phyloP scores from a whole-genome alignment of 768 basidiomycete species.

The Leccinum broughii region DNA sequence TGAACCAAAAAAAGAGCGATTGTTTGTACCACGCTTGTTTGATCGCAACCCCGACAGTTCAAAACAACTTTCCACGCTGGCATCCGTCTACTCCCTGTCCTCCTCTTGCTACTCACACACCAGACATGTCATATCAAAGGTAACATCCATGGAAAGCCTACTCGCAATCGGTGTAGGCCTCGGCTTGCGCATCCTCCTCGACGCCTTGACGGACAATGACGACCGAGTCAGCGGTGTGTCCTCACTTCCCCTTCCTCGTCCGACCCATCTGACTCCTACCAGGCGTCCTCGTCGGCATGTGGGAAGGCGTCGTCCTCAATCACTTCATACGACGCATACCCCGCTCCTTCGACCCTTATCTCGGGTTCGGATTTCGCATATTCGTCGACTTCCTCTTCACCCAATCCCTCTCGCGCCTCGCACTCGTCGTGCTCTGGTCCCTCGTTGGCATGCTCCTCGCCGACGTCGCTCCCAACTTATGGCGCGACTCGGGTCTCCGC shows the following conservation, averaged over 20 bases:
- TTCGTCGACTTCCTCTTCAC: slow-evolving; percentile 72
- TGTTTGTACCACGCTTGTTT: slow-evolving; percentile 17
- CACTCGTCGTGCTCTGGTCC: slow-evolving; percentile 55
- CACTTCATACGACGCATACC: slow-evolving; percentile 73
- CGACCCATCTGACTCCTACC: slow-evolving; percentile 1
- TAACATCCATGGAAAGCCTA: slow-evolving; percentile 62
- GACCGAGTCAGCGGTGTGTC: slow-evolving; percentile 32
- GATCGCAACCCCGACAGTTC: slow-evolving; percentile 2
- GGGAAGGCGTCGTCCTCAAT: slow-evolving; percentile 75
- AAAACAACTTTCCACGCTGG: slow-evolving; percentile 23
- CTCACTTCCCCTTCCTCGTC: background rate
- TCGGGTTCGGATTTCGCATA: slow-evolving; percentile 67
- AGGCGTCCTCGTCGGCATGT: slow-evolving; percentile 72
- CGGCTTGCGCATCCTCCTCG: slow-evolving; percentile 61
- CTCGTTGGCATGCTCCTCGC: slow-evolving; percentile 52
- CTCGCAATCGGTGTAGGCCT: slow-evolving; percentile 70
- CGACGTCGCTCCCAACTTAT: slow-evolving; percentile 49
- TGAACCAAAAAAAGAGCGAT: slow-evolving; percentile 11
- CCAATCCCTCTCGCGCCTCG: slow-evolving; percentile 47
- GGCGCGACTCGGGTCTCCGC: slow-evolving; percentile 42
- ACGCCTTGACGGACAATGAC: slow-evolving; percentile 41
- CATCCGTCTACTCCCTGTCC: slow-evolving; percentile 31
- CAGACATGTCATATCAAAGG: slow-evolving; percentile 29
- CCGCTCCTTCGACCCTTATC: slow-evolving; percentile 64
- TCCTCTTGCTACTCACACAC: slow-evolving; percentile 28